Conservation (phyloP, 495 filamentous ascomycete species). For the Annulohypoxylon maeteangense region DNA sequence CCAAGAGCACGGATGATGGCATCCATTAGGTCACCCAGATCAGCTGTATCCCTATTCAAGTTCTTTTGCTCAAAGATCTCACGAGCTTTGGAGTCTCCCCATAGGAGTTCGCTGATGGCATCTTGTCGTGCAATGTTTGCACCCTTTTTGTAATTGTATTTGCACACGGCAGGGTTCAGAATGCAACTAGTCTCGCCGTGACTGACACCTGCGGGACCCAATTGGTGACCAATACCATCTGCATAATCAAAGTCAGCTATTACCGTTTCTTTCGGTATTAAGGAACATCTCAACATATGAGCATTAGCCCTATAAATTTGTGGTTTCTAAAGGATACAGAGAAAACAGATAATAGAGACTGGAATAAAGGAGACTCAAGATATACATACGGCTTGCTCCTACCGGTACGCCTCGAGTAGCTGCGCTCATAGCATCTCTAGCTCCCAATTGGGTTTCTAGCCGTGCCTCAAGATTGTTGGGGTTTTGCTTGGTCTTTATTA, state of each 20-base stretch:
- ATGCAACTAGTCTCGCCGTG: slow-evolving; percentile 74
- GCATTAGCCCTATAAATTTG: background rate
- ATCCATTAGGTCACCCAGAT: slow-evolving; percentile 67
- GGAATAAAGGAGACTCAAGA: background rate
- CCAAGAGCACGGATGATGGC: slow-evolving; percentile 65
- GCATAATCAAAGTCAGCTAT: slow-evolving; percentile 6
- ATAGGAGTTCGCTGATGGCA: slow-evolving; percentile 56
- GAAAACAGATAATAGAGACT: background rate
- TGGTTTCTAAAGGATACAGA: background rate
- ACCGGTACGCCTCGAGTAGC: slow-evolving; percentile 59
- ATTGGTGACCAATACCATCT: slow-evolving; percentile 71
- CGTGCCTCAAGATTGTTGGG: slow-evolving; percentile 56
- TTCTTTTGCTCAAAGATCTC: slow-evolving; percentile 54
- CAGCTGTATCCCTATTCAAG: slow-evolving; percentile 49
- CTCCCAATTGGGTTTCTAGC: slow-evolving; percentile 64
- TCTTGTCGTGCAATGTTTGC: slow-evolving; percentile 62
- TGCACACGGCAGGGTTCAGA: slow-evolving; percentile 68
- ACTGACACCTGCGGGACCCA: slow-evolving; percentile 69
- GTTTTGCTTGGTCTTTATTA: slow-evolving; percentile 61
- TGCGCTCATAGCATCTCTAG: slow-evolving; percentile 66
- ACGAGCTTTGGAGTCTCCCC: slow-evolving; percentile 53
- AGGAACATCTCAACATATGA: background rate
- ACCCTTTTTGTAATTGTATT: slow-evolving; percentile 62
- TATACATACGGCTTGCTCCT: slow-evolving; percentile 61
- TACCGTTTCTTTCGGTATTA: background rate